Evolutionary conservation across 2,329 filamentous ascomycete genomes (phyloP), one percentile per base, ranked within the genome.

Genomic region (Pyrenophora seminiperda): DNA sequence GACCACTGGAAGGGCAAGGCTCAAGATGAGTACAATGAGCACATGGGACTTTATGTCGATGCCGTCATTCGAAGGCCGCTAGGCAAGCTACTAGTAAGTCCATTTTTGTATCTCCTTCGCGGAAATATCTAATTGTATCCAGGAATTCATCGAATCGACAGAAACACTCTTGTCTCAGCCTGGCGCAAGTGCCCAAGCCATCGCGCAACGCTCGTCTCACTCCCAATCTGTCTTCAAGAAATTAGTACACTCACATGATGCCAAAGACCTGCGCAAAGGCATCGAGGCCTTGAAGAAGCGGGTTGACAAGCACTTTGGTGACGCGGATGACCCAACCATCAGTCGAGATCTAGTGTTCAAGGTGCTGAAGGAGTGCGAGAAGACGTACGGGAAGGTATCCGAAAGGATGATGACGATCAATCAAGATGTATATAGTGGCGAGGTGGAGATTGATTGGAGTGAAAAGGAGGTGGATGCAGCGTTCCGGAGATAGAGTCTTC

Each of bases 221-320:
- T 89, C 86, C 20, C 91, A 90, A 68, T 79, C 81, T 4, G 85
- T 88, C 3, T 95, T 94, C 71, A 93, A 92, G 79, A 97, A 96
- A 76, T 77, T 96, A 3, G 79, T 97, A 27, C 82, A 87, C 47
- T 81, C 83, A 36, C 89, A 94, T 72, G 93, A 97, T 72, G 80
- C 80, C 15, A 92, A 90, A 70, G 91, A 97, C 73, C 83, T 97
- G 34, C 84, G 89, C 58, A 91, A 92, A 69, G 92, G 93, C n/a
- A 88, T 96, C 61, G 91, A 96, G 65, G 83, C 90, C 45, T 79
- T 97, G 60, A 88, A 88, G 66, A 96, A 96, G 77, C 84, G 93
- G 41, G 90, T 97, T 1, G 93, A 97, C 75, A 99, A 97, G 77
- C 93, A 97, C 74, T 97, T 97, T 79, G 91, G 91, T 34, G 91